phyloP scores from a whole-genome alignment of 1,139 yeast genomes.

The Blastobotrys aristatus region DNA sequence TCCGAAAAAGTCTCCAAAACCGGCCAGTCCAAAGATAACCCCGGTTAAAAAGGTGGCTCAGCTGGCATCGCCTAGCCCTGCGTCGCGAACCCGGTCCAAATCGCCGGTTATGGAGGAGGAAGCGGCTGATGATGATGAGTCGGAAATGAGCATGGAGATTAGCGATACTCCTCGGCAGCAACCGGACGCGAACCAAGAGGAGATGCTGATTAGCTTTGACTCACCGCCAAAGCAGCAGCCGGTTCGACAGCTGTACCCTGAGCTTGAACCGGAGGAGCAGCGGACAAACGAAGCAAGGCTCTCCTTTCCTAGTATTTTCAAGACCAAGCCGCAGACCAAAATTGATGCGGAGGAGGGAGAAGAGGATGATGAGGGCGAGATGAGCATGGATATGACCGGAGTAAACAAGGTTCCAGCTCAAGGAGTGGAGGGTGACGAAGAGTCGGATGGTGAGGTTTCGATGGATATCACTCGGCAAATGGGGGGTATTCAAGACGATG shows the following conservation, averaged over 20 bases:
- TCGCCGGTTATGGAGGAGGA: too few relatives aligned
- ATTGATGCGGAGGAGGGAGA: neutral
- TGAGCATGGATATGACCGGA: conserved; percentile 21
- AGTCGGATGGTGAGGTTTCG: conserved; percentile 9
- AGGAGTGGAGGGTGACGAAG: conserved; percentile 16
- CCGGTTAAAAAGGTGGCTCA: neutral
- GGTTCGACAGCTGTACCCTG: conserved; percentile 5
- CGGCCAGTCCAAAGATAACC: neutral
- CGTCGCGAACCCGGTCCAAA: conserved; percentile 10
- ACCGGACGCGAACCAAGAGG: conserved; percentile 7
- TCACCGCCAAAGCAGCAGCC: conserved; percentile 15
- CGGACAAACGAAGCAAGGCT: conserved; percentile 3
- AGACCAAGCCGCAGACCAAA: conserved; percentile 1
- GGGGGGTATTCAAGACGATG: conserved; percentile 10
- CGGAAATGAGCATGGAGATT: conserved; percentile 9
- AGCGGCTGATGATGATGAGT: neutral
- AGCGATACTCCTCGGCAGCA: conserved; percentile 1
- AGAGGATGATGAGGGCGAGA: conserved; percentile 12
- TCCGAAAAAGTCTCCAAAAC: neutral
- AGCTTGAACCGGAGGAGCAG: neutral
- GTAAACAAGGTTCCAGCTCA: conserved; percentile 6
- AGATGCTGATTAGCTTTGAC: conserved; percentile 20
- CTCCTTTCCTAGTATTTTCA: conserved; percentile 14
- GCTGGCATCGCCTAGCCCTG: conserved; percentile 11
- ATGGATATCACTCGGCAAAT: conserved; percentile 16